Percentiles rank a stretch among this genome's conserved stretches.
Evolutionary conservation across 1,139 yeast species (phyloP).

Genomic region (Arxiozyma slooffiae): DNA sequence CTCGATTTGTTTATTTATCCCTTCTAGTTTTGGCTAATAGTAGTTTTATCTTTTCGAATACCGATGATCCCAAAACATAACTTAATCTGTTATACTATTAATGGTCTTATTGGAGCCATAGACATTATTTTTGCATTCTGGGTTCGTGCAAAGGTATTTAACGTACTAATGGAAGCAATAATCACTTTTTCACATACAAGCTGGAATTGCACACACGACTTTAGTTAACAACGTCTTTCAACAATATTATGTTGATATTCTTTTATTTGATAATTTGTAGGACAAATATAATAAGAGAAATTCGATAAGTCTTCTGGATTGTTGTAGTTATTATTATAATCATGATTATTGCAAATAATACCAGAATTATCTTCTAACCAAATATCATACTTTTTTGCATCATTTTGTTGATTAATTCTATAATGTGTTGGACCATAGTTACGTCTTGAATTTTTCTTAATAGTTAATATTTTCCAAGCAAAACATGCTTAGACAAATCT

Average conservation of each 20-base stretch:
- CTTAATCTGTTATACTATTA: slow-evolving; percentile 94
- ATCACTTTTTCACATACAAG: slow-evolving; percentile 96
- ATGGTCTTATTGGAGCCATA: slow-evolving; percentile 94
- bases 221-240: slow-evolving; percentile 60
- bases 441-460: slow-evolving; percentile 31
- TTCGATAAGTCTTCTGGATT: not conserved
- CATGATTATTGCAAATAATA: no score
- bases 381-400: slow-evolving; percentile 3
- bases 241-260: slow-evolving; percentile 85
- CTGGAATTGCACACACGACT: slow-evolving; percentile 81
- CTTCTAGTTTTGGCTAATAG: slow-evolving; percentile 60
- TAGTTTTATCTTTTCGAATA: slow-evolving; percentile 61
- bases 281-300: slow-evolving; percentile 56
- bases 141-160: slow-evolving; percentile 83
- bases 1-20: slow-evolving; percentile 69
- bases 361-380: not conserved
- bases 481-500: slow-evolving; percentile 29
- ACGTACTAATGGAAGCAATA: slow-evolving; percentile 88
- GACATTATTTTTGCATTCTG: slow-evolving; percentile 68
- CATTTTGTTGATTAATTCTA: slow-evolving; percentile 31
- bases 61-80: slow-evolving; percentile 89
- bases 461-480: slow-evolving; percentile 27
- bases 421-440: slow-evolving; percentile 44
- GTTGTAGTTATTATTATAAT: no score
- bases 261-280: slow-evolving; percentile 72